Percentiles rank a stretch among this genome's conserved stretches.
These are phyloP conservation scores for Colletotrichum camelliae DNA, from an alignment of 2,329 filamentous ascomycete genomes.

Conservation along the genomic window DNA sequence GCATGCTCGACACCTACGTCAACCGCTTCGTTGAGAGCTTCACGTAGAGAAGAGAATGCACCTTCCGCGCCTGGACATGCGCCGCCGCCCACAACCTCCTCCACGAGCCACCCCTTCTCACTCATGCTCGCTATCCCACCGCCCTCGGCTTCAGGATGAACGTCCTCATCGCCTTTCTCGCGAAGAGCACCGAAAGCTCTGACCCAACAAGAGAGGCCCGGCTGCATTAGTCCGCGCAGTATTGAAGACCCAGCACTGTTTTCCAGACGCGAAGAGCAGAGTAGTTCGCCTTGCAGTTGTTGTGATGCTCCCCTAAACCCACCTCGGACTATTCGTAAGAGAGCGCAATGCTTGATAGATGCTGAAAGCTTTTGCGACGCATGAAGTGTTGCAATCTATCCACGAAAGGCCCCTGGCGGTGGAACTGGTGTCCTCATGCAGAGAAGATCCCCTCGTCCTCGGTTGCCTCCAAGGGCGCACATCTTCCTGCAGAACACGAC, in stretches of 20 bases:
- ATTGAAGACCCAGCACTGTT: background rate
- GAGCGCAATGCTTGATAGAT: background rate
- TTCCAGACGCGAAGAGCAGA: background rate
- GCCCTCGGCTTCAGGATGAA: background rate
- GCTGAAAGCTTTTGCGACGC: background rate
- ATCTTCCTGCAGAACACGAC: background rate
- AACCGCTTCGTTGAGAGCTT: background rate
- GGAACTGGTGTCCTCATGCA: too few relatives aligned
- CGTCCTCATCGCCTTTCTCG: background rate
- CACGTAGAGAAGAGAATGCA: background rate
- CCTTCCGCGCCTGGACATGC: background rate
- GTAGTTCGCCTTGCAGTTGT: background rate
- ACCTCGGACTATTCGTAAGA: background rate
- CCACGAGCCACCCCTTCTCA: background rate
- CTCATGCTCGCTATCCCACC: background rate
- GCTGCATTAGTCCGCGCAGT: background rate
- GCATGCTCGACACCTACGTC: background rate
- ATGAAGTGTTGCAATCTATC: background rate
- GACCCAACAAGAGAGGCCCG: background rate
- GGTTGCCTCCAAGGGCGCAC: rapidly evolving
- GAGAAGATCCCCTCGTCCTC: background rate
- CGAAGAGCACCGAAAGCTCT: background rate
- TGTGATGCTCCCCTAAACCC: background rate
- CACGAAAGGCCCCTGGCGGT: background rate
- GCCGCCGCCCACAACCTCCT: background rate